phyloP scores from a whole-genome alignment of 768 basidiomycete genomes.

The Pleurotus sapidus region DNA sequence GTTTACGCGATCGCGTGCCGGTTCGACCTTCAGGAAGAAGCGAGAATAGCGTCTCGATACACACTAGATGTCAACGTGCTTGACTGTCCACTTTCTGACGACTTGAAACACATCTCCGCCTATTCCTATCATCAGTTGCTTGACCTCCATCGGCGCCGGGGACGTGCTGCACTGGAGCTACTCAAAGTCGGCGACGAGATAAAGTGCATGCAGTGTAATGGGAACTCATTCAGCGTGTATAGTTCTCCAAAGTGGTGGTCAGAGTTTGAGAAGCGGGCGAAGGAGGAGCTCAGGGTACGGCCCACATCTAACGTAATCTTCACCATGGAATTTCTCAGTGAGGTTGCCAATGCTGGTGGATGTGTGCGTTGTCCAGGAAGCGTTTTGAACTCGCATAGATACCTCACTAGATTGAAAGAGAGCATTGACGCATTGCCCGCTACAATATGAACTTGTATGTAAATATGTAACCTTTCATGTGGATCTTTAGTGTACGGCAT shows the following conservation, averaged over 20 bases:
- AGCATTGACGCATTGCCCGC: constrained; percentile 49
- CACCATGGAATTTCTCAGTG: constrained; percentile 54
- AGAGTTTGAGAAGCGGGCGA: constrained; percentile 55
- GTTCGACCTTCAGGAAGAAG: constrained; percentile 62
- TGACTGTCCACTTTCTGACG: constrained; percentile 56
- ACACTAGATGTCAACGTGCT: constrained; percentile 54
- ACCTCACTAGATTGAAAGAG: constrained; percentile 50
- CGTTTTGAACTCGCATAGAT: constrained; percentile 58
- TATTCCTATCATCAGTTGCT: constrained; percentile 66
- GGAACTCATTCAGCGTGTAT: constrained; percentile 38
- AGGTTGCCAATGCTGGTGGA: constrained; percentile 44
- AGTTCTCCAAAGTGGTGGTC: constrained; percentile 68
- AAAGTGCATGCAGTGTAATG: constrained; percentile 71
- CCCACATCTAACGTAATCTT: constrained; percentile 64
- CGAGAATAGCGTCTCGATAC: constrained; percentile 53
- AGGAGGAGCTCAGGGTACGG: constrained; percentile 50
- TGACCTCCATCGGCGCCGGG: constrained; percentile 54
- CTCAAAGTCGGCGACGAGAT: constrained; percentile 45
- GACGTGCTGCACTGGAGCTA: constrained; percentile 43
- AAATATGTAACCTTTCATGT: neutral
- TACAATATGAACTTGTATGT: constrained; percentile 21
- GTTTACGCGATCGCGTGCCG: constrained; percentile 73
- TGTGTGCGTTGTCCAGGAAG: constrained; percentile 68
- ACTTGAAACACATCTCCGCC: constrained; percentile 65
- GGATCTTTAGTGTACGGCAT: no score